Evolutionary conservation across 352 stramenopile species (phyloP).

Genomic region (Globisporangium abappressorium): DNA sequence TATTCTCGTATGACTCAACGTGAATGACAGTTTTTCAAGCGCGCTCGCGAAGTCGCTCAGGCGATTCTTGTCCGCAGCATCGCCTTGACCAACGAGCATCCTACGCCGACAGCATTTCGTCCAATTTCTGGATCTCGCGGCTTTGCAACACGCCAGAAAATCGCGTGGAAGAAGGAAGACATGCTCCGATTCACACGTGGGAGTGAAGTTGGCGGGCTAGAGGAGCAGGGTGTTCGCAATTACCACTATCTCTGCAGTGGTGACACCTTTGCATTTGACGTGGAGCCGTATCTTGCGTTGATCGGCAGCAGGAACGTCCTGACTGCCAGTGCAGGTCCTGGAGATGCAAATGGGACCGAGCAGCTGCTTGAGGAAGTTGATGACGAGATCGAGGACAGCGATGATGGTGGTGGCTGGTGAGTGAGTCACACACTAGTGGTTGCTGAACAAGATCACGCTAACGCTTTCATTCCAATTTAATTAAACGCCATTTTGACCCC

Average conservation of each 20-base stretch:
- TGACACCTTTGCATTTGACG: constrained; percentile 64
- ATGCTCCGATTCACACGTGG: constrained; percentile 23
- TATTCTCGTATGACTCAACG: neutral
- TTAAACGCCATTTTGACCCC: neutral
- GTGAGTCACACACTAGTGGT: constrained; percentile 25
- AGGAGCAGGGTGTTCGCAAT: neutral
- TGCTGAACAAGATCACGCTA: constrained; percentile 13
- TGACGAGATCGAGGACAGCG: constrained; percentile 72
- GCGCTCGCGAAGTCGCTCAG: constrained; percentile 45
- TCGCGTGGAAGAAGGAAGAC: constrained; percentile 41
- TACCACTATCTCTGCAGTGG: constrained; percentile 34
- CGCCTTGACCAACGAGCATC: constrained; percentile 65
- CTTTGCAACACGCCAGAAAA: constrained; percentile 44
- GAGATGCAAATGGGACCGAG: neutral
- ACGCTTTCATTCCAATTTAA: neutral
- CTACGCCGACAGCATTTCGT: constrained; percentile 63
- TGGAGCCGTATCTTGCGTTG: constrained; percentile 60
- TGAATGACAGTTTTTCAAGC: constrained; percentile 46
- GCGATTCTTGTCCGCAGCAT: constrained; percentile 65
- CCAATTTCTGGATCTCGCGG: constrained; percentile 58
- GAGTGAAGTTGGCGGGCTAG: constrained; percentile 17
- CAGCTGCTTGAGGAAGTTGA: constrained; percentile 28
- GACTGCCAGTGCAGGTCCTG: neutral
- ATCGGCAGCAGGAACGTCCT: constrained; percentile 23
- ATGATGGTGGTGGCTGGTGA: constrained; percentile 22